phyloP scores from a whole-genome alignment of 164 flowering plant species.

The Annona cherimola region DNA sequence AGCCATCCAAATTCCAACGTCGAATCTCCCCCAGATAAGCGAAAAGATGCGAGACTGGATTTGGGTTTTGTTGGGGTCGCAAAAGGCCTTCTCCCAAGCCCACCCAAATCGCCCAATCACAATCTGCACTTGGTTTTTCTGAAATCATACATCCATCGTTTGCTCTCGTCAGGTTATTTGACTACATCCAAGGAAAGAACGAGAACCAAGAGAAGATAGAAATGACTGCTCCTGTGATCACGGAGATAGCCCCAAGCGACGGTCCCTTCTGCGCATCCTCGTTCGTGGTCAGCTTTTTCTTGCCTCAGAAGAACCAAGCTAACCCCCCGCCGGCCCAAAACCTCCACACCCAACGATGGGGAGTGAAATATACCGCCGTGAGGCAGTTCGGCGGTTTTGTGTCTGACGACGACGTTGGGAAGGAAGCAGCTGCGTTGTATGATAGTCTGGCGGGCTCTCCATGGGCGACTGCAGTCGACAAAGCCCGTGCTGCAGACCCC shows the following conservation, averaged over 20 bases:
- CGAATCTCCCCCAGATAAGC: no score
- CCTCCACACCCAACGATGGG: constrained; percentile 68
- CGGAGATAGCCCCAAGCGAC: constrained; percentile 67
- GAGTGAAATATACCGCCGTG: constrained; percentile 47
- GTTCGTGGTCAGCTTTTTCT: constrained; percentile 71
- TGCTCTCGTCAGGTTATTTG: constrained; percentile 47
- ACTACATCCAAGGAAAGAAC: constrained; percentile 89
- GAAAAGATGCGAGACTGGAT: no score
- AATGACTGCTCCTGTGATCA: constrained; percentile 90
- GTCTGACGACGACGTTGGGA: constrained; percentile 43
- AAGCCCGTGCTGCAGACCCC: constrained; percentile 25
- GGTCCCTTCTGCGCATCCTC: constrained; percentile 83
- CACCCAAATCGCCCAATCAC: no score
- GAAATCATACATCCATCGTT: no score
- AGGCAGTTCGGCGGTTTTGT: constrained; percentile 81
- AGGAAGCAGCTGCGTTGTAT: constrained; percentile 65
- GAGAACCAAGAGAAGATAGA: constrained; percentile 46
- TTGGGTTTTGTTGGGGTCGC: no score
- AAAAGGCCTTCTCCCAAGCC: no score
- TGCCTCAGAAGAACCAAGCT: constrained; percentile 67
- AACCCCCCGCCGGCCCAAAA: constrained; percentile 70
- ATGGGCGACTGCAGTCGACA: constrained; percentile 54
- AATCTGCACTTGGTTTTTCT: no score
- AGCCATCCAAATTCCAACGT: no score
- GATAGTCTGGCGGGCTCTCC: constrained; percentile 47